phyloP scores from a whole-genome alignment of 306 rosid species.

The Ormosia emarginata region DNA sequence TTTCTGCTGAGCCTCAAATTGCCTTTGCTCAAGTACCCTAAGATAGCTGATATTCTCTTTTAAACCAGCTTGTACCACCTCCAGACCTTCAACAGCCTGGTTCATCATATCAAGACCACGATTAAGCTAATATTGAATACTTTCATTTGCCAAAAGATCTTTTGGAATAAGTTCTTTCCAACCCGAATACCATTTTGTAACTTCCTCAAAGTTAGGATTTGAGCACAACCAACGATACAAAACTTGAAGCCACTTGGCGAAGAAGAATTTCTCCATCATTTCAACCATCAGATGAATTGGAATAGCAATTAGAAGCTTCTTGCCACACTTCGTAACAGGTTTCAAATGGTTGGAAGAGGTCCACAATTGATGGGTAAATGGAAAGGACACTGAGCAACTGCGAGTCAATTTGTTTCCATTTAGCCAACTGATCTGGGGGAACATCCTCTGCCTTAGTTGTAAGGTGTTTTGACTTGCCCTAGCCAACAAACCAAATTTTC shows the following conservation, averaged over 20 bases:
- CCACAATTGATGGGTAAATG: too few relatives aligned
- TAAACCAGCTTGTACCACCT: conserved; percentile 84
- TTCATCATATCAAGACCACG: conserved; percentile 91
- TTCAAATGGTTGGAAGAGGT: too few relatives aligned
- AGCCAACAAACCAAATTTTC: too few relatives aligned
- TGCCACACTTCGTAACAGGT: too few relatives aligned
- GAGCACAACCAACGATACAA: conserved; percentile 82
- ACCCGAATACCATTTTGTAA: conserved; percentile 76
- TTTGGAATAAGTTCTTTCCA: conserved; percentile 86
- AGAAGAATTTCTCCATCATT: conserved; percentile 74
- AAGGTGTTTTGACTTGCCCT: too few relatives aligned
- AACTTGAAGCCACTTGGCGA: conserved; percentile 84
- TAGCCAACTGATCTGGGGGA: too few relatives aligned
- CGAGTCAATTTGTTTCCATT: too few relatives aligned
- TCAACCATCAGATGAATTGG: conserved; percentile 89
- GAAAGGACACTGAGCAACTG: too few relatives aligned
- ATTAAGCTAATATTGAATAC: conserved; percentile 64
- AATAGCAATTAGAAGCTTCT: conserved; percentile 68
- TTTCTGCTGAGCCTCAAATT: conserved; percentile 91
- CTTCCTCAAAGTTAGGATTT: conserved; percentile 84
- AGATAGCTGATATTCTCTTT: conserved; percentile 80
- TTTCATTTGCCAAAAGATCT: conserved; percentile 81
- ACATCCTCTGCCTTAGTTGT: too few relatives aligned
- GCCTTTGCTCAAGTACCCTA: conserved; percentile 77
- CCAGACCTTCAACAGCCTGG: conserved; percentile 84